Base-by-base conservation (phyloP, 306 rosid genomes). In the Senna tora region DNA sequence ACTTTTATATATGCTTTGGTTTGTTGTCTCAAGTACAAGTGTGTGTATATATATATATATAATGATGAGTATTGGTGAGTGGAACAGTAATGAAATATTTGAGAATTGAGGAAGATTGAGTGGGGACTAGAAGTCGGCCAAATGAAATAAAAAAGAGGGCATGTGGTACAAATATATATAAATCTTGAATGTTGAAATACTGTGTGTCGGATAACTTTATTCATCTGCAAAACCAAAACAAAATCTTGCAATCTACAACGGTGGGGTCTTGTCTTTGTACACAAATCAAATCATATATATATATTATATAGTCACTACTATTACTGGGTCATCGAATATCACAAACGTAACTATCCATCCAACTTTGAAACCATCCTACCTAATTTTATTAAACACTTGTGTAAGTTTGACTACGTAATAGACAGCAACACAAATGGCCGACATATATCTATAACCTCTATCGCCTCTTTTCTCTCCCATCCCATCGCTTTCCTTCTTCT, bases 391-490 rank as follows among this genome's bases (percentile, higher is more conserved):
- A 28, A 56, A 70, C 38, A n/a, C 4, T 13, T 67, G 30, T 4
- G 39, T 5, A 46, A 7, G 52, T 34, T 72, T 81, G 86, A 84
- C 84, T 28, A 38, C 1, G 16, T 1, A 10, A 9, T 53, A 61
- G n/a, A n/a, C 61, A 59, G 59, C 42, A 72, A 67, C 84, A 74
- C 12, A 46, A 33, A 73, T 84, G 87, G 80, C 89, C 89, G 89
- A 87, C 92, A 36, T 36, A 0, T 36, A 80, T 75, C 17, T 22
- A 58, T n/a, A n/a, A n/a, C n/a, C n/a, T 72, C 11, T 33, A 52
- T n/a, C 65, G 7, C 33, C 45, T 11, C 36, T 25, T 3, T 25
- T 25, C 30, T 25, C 30, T 25, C 30, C 30, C 30, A 25, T 21
- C 12, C 36, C 33, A 51, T 65, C 67, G 20, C 56, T 28, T 67